Evolutionary conservation across 116 monocot genomes (phyloP).

Genomic region (Phalaenopsis hybrid): DNA sequence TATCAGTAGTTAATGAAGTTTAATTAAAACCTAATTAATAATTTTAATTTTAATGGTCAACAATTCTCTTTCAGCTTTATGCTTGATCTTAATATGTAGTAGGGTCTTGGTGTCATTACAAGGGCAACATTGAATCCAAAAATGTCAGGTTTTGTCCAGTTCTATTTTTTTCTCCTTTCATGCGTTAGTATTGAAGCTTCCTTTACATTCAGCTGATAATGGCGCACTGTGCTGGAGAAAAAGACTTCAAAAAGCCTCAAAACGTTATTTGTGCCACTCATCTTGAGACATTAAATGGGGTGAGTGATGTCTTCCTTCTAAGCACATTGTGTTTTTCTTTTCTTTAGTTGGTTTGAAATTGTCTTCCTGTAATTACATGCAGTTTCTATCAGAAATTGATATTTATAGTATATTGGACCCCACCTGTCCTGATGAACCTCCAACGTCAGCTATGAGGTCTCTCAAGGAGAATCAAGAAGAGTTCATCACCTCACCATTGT

Average conservation of each 20-base stretch:
- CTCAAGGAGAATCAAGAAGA: too few relatives aligned
- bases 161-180: neutral
- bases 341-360: neutral
- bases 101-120: too few relatives aligned
- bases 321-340: neutral
- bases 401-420: slow-evolving; percentile 7
- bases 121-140: too few relatives aligned
- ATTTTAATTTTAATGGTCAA: too few relatives aligned
- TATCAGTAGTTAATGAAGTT: too few relatives aligned
- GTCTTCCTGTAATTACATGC: neutral
- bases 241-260: neutral
- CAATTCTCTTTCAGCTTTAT: too few relatives aligned
- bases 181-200: neutral
- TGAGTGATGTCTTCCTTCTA: neutral
- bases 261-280: neutral
- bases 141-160: too few relatives aligned
- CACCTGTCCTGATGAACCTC: neutral
- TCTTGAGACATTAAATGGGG: neutral
- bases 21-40: too few relatives aligned
- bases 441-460: too few relatives aligned
- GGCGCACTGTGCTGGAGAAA: slow-evolving; percentile 3
- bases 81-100: too few relatives aligned
- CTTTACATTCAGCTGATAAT: slow-evolving; percentile 1
- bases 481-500: too few relatives aligned
- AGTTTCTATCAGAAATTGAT: slow-evolving; percentile 11